A percentile compares a stretch with the other conserved stretches of the same genome.
These are phyloP conservation scores for Apiotrichum domesticum DNA, from an alignment of 1,284 basidiomycete genomes.

Conservation along the genomic window DNA sequence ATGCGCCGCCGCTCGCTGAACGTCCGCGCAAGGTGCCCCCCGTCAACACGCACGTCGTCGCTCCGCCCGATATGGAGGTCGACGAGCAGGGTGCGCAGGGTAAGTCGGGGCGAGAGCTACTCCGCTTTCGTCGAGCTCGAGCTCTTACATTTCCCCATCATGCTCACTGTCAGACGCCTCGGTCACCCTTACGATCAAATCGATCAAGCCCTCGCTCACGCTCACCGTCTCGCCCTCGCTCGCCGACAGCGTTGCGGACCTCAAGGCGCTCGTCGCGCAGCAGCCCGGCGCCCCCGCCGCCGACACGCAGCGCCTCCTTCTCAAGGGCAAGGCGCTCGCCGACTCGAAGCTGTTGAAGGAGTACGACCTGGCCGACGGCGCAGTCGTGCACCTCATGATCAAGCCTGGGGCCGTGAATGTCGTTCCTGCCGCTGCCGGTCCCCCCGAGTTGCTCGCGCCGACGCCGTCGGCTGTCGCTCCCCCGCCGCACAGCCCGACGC, in stretches of 20 bases:
- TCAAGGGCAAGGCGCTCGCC: conserved; percentile 85
- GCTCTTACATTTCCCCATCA: too few species aligned
- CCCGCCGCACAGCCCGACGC: conserved; percentile 1
- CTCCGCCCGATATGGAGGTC: conserved; percentile 35
- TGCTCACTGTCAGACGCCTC: conserved; percentile 29
- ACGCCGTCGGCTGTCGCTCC: not conserved
- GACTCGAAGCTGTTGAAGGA: conserved; percentile 81
- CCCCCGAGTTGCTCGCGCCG: conserved; percentile 7
- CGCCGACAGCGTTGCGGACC: conserved; percentile 68
- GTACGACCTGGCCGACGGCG: conserved; percentile 71
- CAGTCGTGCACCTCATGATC: conserved; percentile 73
- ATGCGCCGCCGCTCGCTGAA: conserved; percentile 64
- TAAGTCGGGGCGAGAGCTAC: conserved; percentile 3
- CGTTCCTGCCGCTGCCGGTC: conserved; percentile 12
- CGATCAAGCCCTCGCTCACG: conserved; percentile 72
- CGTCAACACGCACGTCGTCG: conserved; percentile 51
- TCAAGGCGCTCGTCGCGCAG: conserved; percentile 65
- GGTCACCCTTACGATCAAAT: conserved; percentile 76
- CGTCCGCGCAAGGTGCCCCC: conserved; percentile 67
- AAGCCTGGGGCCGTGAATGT: conserved; percentile 55
- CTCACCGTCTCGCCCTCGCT: conserved; percentile 63
- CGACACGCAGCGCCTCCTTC: conserved; percentile 71
- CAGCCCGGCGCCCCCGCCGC: conserved; percentile 58
- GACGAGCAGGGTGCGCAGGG: conserved; percentile 29
- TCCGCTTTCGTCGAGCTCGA: not conserved